Conservation (phyloP, 768 basidiomycete species). For the Boletus speciosus region DNA sequence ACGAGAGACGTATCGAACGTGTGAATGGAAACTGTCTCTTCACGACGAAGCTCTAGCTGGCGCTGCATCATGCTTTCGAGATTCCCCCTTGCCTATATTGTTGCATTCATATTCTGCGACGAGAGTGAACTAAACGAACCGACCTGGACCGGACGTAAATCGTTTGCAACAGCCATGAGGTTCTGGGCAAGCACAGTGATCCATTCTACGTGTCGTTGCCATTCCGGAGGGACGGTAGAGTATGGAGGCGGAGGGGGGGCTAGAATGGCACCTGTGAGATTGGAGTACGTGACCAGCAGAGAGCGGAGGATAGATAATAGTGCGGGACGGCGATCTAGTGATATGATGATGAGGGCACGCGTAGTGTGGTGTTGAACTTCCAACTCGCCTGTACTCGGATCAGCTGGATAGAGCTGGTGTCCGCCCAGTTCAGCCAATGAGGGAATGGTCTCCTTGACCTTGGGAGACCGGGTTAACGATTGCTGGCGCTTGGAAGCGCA, state of each 20-base stretch:
- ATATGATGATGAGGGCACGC: conserved; percentile 6
- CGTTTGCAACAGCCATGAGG: conserved; percentile 87
- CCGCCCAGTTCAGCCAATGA: conserved; percentile 81
- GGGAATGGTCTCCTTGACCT: conserved; percentile 83
- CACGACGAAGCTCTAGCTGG: conserved; percentile 68
- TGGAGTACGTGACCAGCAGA: conserved; percentile 75
- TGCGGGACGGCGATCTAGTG: conserved; percentile 72
- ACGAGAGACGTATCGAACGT: conserved; percentile 43
- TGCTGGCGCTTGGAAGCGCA: conserved; percentile 9
- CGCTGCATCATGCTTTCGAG: conserved; percentile 79
- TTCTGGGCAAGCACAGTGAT: conserved; percentile 79
- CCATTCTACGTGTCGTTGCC: conserved; percentile 77
- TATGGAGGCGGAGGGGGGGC: conserved; percentile 55
- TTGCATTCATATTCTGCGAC: not conserved
- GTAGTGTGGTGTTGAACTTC: not conserved
- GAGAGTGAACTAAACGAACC: conserved; percentile 10
- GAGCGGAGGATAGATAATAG: conserved; percentile 70
- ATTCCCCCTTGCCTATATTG: conserved; percentile 66
- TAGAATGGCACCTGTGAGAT: conserved; percentile 65
- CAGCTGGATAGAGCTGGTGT: conserved; percentile 73
- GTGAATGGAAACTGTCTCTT: conserved; percentile 69
- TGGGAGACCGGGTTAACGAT: conserved; percentile 12
- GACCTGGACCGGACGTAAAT: conserved; percentile 84
- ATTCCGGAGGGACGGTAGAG: conserved; percentile 52
- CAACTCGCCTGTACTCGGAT: conserved; percentile 60